Conservation (phyloP, 78 protist genomes). For the Dictyostelium brefeldianum region DNA sequence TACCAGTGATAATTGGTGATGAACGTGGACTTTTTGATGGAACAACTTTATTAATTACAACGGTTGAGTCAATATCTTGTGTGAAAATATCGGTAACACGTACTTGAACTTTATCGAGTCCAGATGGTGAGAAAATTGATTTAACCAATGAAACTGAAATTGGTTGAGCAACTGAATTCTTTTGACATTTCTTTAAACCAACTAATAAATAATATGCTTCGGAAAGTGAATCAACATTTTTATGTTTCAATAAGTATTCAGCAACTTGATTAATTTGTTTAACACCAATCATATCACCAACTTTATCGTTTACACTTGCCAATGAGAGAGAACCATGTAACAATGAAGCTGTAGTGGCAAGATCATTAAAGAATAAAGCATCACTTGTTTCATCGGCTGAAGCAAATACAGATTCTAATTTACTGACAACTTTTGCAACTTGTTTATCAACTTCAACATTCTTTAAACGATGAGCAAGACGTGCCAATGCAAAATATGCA, state of each 20-base stretch:
- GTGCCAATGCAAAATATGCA: conserved; percentile 51
- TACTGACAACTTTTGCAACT: conserved; percentile 37
- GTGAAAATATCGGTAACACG: conserved; percentile 36
- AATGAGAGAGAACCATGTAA: conserved; percentile 31
- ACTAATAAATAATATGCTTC: conserved; percentile 40
- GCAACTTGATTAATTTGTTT: conserved; percentile 18
- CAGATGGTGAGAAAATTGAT: neutral
- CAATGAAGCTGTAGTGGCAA: conserved; percentile 18
- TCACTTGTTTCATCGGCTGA: conserved; percentile 9
- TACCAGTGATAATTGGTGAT: conserved; percentile 17
- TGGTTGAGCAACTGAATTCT: conserved; percentile 45
- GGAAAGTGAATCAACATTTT: neutral
- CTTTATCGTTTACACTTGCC: neutral
- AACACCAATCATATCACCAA: neutral
- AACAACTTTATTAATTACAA: neutral
- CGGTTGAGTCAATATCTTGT: neutral
- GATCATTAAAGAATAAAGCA: conserved; percentile 12
- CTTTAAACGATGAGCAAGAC: conserved; percentile 48
- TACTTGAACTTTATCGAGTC: neutral
- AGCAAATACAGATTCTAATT: neutral
- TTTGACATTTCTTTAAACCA: conserved; percentile 44
- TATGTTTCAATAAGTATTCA: conserved; percentile 37
- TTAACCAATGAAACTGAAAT: neutral
- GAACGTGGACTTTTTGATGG: conserved; percentile 17
- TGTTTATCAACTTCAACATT: conserved; percentile 3